These are phyloP conservation scores for Zygosaccharomyces kombuchaensis DNA, from an alignment of 805 yeast species.

Conservation along the genomic window DNA sequence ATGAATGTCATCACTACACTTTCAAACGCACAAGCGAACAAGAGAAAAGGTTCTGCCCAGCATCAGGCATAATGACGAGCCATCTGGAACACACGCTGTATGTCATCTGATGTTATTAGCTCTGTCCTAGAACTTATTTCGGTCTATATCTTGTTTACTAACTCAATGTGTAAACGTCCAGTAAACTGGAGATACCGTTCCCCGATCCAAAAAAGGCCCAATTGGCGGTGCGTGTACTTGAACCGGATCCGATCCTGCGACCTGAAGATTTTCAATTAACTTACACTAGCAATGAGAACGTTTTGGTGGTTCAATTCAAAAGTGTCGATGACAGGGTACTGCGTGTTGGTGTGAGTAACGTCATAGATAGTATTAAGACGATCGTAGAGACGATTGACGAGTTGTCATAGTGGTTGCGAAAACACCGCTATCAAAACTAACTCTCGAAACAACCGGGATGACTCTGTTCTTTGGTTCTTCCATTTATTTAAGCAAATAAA, in stretches of 20 bases:
- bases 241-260: constrained; percentile 79
- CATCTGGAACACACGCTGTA: constrained; percentile 5
- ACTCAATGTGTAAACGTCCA: constrained; percentile 10
- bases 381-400: constrained; percentile 77
- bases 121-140: background rate
- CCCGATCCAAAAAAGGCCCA: constrained; percentile 51
- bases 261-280: constrained; percentile 56
- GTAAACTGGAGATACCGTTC: constrained; percentile 60
- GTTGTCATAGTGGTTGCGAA: constrained; percentile 11
- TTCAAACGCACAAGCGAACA: background rate
- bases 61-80: background rate
- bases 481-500: too few species aligned
- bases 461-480: too few species aligned
- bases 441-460: background rate
- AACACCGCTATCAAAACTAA: background rate
- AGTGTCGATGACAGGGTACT: constrained; percentile 71
- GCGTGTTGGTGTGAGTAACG: constrained; percentile 79
- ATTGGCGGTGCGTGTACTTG: constrained; percentile 56
- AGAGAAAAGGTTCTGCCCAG: background rate
- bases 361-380: constrained; percentile 71
- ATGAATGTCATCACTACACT: background rate
- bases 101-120: background rate
- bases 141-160: constrained; percentile 8
- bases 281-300: constrained; percentile 37
- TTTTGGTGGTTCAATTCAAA: constrained; percentile 45